Evolutionary conservation across 805 yeast species (phyloP), one percentile per base, ranked within the genome.

Genomic region (Ogataea parapolymorpha): DNA sequence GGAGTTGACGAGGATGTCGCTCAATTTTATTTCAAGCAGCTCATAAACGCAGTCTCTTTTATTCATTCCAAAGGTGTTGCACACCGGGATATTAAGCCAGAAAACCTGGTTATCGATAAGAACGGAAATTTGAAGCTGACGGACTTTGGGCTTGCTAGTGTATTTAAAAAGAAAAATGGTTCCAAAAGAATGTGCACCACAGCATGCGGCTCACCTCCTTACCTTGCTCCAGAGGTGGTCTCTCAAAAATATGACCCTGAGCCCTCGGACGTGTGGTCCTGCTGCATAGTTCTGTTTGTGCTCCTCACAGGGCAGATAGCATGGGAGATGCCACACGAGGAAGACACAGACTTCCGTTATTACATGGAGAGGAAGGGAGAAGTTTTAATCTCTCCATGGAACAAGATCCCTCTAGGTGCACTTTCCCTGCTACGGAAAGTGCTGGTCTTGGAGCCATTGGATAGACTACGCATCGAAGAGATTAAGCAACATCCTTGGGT

Each of bases 111-210:
- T 20, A 60, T 85, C 12, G 87, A 82, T 55, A 65, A 65, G 17
- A 59, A 67, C 23, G 89, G 90, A 3, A 82, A 83, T 55, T 58
- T 85, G 54, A 82, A 83, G 51, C 61, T 84, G n/a, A 80, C 87
- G 0, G 93, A 84, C 61, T 84, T 85, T 62, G 93, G 93, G 0
- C 62, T 85, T 12, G 88, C 90, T 0, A 72, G 80, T 23, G 77
- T 79, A 7, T 82, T 72, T 53, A 70, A 65, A 47, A 72, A 73
- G 30, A 69, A 65, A 27, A 59, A 58, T 12, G 84, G 83, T 2
- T 58, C 68, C 4, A 67, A 65, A 35, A 59, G 79, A 42, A 41
- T 68, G 34, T 71, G 79, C 28, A 57, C 62, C 17, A 74, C 80
- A 22, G 72, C 82, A 24, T 76, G 88, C 59, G 85, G 91, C 0